Conservation (phyloP, 169 alveolate genomes). For the Plasmodium inui region DNA sequence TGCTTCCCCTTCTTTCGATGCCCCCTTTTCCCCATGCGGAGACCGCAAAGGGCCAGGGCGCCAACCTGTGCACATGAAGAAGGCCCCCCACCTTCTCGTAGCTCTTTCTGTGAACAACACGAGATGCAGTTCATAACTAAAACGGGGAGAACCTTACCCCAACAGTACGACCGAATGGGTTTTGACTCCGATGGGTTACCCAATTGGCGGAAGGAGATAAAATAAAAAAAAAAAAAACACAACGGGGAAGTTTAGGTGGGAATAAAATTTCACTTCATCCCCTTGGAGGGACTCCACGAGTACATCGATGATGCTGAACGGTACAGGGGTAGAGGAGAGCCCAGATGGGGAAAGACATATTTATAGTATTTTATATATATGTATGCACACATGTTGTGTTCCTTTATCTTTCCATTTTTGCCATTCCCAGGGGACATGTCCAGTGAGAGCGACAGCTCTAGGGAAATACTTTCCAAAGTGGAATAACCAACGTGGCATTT, state of each 20-base stretch:
- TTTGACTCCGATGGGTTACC: not conserved
- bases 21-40: not conserved
- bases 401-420: not conserved
- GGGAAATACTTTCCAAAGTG: not conserved
- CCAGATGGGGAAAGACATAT: not conserved
- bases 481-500: not conserved
- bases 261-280: not conserved
- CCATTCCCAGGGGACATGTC: not conserved
- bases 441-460: not conserved
- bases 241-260: not conserved
- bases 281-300: not conserved
- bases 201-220: not conserved
- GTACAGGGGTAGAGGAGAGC: not conserved
- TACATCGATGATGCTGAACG: not conserved
- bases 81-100: not conserved
- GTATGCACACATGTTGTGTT: not conserved
- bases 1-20: not conserved
- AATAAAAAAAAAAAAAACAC: not conserved
- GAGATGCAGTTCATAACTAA: not conserved
- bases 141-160: not conserved
- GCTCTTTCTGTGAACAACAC: not conserved
- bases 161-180: not conserved
- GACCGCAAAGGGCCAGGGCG: not conserved
- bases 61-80: not conserved
- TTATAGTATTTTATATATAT: not conserved